Conservation (phyloP, 169 alveolate species). For the Eimeria falciformis region DNA sequence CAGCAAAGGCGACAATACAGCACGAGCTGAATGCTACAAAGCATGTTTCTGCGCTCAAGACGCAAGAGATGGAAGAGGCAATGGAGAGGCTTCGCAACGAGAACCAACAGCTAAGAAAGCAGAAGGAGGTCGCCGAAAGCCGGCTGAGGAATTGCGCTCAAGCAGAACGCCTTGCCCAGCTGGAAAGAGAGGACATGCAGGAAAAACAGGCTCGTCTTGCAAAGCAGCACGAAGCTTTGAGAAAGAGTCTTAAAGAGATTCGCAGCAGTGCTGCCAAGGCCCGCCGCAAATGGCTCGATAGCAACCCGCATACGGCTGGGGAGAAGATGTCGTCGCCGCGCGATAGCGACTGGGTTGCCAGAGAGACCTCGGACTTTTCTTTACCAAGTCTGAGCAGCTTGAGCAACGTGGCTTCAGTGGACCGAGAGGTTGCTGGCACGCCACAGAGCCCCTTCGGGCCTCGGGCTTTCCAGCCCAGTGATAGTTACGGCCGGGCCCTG, state of each 20-base stretch:
- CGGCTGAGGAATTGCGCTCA: constrained; percentile 30
- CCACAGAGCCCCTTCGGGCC: not conserved
- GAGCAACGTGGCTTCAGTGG: not conserved
- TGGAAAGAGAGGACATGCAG: constrained; percentile 23
- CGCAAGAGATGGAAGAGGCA: not conserved
- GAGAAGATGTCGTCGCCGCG: too few species aligned
- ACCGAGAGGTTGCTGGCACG: not conserved
- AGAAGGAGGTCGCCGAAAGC: constrained; percentile 42
- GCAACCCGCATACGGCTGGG: too few species aligned
- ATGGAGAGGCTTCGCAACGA: constrained; percentile 16
- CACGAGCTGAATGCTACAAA: constrained; percentile 1
- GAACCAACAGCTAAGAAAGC: not conserved
- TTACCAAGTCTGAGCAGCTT: not conserved
- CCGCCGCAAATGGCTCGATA: constrained; percentile 4
- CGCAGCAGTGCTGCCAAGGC: constrained; percentile 40
- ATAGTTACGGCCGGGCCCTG: not conserved
- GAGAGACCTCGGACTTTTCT: too few species aligned
- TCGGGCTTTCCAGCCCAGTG: not conserved
- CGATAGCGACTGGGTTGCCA: too few species aligned
- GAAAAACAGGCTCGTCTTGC: not conserved
- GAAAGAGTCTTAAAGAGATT: constrained; percentile 1
- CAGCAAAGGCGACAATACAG: not conserved
- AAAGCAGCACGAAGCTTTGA: constrained; percentile 30
- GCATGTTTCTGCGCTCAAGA: not conserved
- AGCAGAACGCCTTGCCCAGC: not conserved